Evolutionary conservation across 306 rosid genomes (phyloP).

Genomic region (Acmispon strigosus): DNA sequence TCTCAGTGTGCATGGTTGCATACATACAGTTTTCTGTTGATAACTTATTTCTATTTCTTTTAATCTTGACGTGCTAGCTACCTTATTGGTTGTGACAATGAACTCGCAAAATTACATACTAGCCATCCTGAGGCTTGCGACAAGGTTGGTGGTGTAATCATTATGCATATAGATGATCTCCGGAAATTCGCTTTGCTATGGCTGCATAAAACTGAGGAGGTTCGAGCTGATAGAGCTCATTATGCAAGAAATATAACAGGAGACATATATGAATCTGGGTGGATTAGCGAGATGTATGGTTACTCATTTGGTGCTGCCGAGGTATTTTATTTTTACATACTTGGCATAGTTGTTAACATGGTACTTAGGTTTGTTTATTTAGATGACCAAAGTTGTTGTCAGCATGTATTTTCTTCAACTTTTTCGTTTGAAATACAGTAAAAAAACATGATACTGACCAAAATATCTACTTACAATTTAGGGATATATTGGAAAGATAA

Average conservation of each 20-base stretch:
- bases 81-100: constrained; percentile 94
- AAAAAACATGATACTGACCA: background rate
- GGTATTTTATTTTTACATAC: constrained; percentile 44
- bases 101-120: constrained; percentile 86
- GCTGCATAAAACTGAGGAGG: constrained; percentile 97
- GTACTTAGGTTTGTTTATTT: background rate
- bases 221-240: constrained; percentile 94
- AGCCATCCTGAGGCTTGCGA: constrained; percentile 96
- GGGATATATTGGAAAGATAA: too few species aligned
- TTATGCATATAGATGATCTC: constrained; percentile 96
- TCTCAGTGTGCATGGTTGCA: background rate
- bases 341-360: background rate
- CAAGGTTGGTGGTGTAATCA: constrained; percentile 96
- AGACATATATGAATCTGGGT: constrained; percentile 83
- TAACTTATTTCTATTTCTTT: background rate
- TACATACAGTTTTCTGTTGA: background rate
- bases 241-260: constrained; percentile 93
- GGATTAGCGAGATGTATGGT: constrained; percentile 99
- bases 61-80: constrained; percentile 46
- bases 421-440: background rate
- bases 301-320: constrained; percentile 98
- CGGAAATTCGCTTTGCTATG: constrained; percentile 76
- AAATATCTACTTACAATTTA: background rate
- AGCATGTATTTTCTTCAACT: background rate
- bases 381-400: background rate